Conservation (phyloP, 140 eudicot genomes). For the Erigeron philadelphicus region DNA sequence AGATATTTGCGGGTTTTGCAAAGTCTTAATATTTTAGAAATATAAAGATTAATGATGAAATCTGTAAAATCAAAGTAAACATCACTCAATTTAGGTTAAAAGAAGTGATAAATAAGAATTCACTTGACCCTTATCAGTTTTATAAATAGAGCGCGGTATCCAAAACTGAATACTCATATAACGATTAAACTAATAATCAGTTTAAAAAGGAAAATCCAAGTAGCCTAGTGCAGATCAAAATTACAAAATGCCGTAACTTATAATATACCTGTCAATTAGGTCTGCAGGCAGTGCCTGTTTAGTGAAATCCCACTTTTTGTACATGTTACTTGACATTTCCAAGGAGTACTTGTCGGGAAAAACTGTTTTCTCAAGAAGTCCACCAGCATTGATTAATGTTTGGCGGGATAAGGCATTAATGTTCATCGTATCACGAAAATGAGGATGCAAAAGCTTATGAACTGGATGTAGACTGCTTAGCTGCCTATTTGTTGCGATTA, state of each 20-base stretch:
- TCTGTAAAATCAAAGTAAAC: no score
- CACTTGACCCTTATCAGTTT: no score
- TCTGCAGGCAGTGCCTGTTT: constrained; percentile 61
- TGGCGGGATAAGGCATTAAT: constrained; percentile 55
- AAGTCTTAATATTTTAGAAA: no score
- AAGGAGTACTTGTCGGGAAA: constrained; percentile 48
- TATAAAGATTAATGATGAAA: no score
- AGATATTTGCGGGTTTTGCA: no score
- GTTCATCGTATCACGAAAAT: constrained; percentile 61
- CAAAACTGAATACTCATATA: no score
- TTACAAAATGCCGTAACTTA: background rate
- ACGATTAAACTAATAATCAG: no score
- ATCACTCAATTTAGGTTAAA: no score
- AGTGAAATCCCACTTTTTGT: constrained; percentile 51
- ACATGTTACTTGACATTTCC: constrained; percentile 43
- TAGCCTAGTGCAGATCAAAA: background rate
- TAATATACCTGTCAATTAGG: constrained; percentile 43
- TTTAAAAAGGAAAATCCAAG: background rate
- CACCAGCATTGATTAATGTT: constrained; percentile 55
- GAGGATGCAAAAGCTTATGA: constrained; percentile 59
- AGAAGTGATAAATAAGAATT: no score
- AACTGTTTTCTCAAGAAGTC: constrained; percentile 50
- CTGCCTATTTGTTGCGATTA: constrained; percentile 58
- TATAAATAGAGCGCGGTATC: no score
- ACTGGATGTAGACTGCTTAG: constrained; percentile 57